A percentile compares a stretch with the other conserved stretches of the same genome.
These are phyloP conservation scores for Aspergillus sp. DNA, from an alignment of 2,329 filamentous ascomycete genomes.

Conservation along the genomic window DNA sequence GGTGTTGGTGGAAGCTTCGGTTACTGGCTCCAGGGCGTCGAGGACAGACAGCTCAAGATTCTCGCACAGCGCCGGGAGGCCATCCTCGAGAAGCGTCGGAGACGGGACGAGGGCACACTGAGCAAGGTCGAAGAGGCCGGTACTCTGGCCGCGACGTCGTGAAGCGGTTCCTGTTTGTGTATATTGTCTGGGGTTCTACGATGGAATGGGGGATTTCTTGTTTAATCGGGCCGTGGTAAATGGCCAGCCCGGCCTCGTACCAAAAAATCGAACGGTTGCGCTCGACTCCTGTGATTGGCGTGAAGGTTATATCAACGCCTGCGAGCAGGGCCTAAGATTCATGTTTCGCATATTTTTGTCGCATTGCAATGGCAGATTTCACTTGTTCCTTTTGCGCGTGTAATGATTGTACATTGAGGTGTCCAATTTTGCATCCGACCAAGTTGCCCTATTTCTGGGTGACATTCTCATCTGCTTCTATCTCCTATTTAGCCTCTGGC, in stretches of 20 bases:
- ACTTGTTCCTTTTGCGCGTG: neutral
- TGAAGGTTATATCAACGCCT: neutral
- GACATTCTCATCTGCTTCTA: neutral
- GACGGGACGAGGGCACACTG: constrained; percentile 62
- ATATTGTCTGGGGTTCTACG: neutral
- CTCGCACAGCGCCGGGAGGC: constrained; percentile 74
- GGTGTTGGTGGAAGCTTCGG: constrained; percentile 86
- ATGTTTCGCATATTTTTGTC: neutral
- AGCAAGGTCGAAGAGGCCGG: constrained; percentile 33
- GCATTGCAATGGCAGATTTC: constrained; percentile 5
- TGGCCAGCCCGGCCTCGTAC: neutral
- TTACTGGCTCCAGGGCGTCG: constrained; percentile 93
- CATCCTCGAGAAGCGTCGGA: constrained; percentile 84
- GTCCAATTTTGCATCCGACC: neutral
- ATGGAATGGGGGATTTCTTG: neutral
- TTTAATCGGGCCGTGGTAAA: neutral
- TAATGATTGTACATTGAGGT: too few species aligned
- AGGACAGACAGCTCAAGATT: constrained; percentile 74
- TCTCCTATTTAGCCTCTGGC: neutral
- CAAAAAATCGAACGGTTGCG: constrained; percentile 4
- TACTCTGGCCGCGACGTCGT: constrained; percentile 36
- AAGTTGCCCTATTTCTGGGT: neutral
- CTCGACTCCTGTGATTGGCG: neutral
- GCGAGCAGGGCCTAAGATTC: constrained; percentile 1
- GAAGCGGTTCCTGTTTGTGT: constrained; percentile 14